A percentile compares a stretch with the other conserved stretches of the same genome.
phyloP scores from a whole-genome alignment of 2,329 filamentous ascomycete species.

The Aureobasidium sp. region DNA sequence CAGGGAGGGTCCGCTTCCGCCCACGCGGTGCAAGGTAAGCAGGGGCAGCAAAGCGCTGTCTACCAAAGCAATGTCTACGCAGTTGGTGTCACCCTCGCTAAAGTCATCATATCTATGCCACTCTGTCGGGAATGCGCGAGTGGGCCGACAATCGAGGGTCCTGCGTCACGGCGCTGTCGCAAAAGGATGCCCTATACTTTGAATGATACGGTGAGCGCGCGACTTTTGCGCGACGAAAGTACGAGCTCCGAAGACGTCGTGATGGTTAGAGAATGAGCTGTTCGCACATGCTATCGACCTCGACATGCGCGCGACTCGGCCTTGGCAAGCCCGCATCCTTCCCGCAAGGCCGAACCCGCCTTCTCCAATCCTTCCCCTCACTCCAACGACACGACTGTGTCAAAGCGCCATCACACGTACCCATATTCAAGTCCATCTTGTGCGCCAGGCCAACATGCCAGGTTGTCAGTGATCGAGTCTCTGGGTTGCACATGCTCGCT shows the following conservation, averaged over 20 bases:
- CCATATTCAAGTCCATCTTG: neutral
- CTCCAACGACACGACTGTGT: neutral
- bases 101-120: constrained; percentile 8
- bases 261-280: neutral
- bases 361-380: neutral
- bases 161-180: neutral
- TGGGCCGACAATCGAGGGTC: neutral
- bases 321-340: constrained; percentile 2
- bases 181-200: neutral
- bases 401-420: neutral
- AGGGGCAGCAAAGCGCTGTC: neutral
- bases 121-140: constrained; percentile 2
- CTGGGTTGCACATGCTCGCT: constrained; percentile 5
- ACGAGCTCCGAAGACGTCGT: neutral
- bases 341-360: neutral
- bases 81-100: constrained; percentile 6
- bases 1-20: neutral
- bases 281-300: neutral
- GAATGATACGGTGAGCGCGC: neutral
- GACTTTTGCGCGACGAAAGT: constrained; percentile 1
- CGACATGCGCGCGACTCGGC: neutral
- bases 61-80: constrained; percentile 5
- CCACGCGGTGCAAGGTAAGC: constrained; percentile 12
- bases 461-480: neutral
- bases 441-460: neutral